Base-by-base conservation (phyloP, 2,329 filamentous ascomycete species). In the Colletotrichum agaves region DNA sequence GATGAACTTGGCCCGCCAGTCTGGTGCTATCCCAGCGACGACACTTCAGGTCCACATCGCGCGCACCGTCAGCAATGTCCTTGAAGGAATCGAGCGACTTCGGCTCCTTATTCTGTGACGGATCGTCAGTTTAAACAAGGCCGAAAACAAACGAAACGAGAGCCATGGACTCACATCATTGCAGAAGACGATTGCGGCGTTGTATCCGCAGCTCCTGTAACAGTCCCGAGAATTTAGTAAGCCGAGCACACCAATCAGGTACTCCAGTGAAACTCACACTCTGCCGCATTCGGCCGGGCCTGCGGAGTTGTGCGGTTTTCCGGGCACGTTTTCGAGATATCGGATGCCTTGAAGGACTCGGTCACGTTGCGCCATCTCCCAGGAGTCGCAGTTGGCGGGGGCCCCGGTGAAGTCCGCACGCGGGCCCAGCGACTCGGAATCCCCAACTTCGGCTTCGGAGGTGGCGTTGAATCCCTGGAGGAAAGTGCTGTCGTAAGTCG, bases 171-270 rank as follows among this genome's bases (percentile, higher is more conserved):
- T 64, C 53, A 74, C 72, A 15, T 73, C 68, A 52, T 75, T 74
- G 58, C 74, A 75, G 72, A 72, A 74, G n/a, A 43, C 71, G 46
- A 74, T 74, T 4, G 64, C 72, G 2, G 69, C 55, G 0, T 58
- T 55, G 8, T 61, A 71, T 1, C 61, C 65, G 49, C 74, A 75
- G 41, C 35, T 37, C 35, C 35, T 37, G 13, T 4, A 35, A 12
- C 33, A 35, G 33, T 35, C 12, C 35, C 27, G 2, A 27, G 27
- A 7, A 1, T 27, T 27, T 7, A 27, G 27, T 27, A 27, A 7
- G 5, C 2, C 5, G 8, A 8, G 5, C 27, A 27, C 7, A 27
- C 7, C 27, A 8, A 27, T 27, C 27, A 27, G 8, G 27, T 7
- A 2, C 8, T 7, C 8, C 7, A 7, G 8, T 11, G n/a, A n/a